phyloP scores from a whole-genome alignment of 371 early-diverging fungal species.

The Lichtheimia hyalospora region DNA sequence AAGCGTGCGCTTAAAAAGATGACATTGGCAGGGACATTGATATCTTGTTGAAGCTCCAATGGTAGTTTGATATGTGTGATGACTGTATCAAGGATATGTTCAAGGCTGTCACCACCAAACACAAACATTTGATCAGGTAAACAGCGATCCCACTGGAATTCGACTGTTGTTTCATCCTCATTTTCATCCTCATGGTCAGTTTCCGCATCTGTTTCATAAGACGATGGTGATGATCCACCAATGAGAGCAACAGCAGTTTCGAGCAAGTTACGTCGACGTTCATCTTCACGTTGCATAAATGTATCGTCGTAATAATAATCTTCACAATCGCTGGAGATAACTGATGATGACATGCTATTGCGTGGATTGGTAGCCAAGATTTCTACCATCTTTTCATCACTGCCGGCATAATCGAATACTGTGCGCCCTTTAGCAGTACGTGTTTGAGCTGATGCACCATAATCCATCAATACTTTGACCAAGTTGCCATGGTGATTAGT shows the following conservation, averaged over 20 bases:
- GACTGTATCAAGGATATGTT: slow-evolving; percentile 66
- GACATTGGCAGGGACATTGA: slow-evolving; percentile 82
- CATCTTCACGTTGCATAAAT: slow-evolving; percentile 43
- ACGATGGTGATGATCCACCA: slow-evolving; percentile 6
- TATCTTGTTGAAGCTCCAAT: slow-evolving; percentile 44
- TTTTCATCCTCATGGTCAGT: slow-evolving; percentile 17
- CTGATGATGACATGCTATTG: slow-evolving; percentile 48
- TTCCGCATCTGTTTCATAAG: neutral
- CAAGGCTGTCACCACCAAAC: slow-evolving; percentile 57
- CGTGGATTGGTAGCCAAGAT: slow-evolving; percentile 54
- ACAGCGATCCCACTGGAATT: slow-evolving; percentile 76
- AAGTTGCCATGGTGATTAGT: slow-evolving; percentile 75
- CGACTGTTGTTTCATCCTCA: slow-evolving; percentile 19
- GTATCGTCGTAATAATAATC: slow-evolving; percentile 46
- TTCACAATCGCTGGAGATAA: slow-evolving; percentile 33
- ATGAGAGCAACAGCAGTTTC: slow-evolving; percentile 28
- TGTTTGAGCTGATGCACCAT: slow-evolving; percentile 74
- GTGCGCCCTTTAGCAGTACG: slow-evolving; percentile 76
- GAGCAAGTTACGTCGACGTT: slow-evolving; percentile 40
- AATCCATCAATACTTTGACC: slow-evolving; percentile 71
- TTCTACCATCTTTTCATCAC: slow-evolving; percentile 55
- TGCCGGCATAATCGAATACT: slow-evolving; percentile 68
- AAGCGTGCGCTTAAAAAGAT: slow-evolving; percentile 86
- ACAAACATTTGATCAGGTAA: slow-evolving; percentile 31
- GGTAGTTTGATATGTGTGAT: slow-evolving; percentile 63